Conservation (phyloP, 2,329 filamentous ascomycete species). For the Aotearoamyces nothofagi region DNA sequence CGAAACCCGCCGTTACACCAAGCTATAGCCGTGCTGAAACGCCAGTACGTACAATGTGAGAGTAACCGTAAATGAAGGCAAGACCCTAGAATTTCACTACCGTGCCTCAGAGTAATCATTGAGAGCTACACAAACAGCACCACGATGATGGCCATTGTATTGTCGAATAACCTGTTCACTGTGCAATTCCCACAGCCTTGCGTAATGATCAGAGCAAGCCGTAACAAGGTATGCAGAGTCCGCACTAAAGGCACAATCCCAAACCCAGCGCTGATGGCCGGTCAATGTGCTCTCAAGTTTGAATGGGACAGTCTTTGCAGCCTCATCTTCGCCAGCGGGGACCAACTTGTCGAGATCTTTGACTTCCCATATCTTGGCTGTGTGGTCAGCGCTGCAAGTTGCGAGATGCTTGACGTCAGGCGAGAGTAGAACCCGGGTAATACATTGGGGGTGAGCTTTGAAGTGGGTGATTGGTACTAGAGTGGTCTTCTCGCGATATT, state of each 20-base stretch:
- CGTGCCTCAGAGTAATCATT: conserved; percentile 39
- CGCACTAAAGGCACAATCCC: conserved; percentile 64
- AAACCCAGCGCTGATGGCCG: conserved; percentile 64
- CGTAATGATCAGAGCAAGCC: conserved; percentile 61
- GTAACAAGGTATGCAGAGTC: conserved; percentile 63
- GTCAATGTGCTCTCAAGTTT: conserved; percentile 55
- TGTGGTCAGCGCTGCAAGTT: conserved; percentile 62
- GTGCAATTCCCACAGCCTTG: conserved; percentile 55
- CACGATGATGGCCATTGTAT: conserved; percentile 63
- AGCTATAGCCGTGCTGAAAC: no score
- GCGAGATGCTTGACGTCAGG: conserved; percentile 62
- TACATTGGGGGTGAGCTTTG: conserved; percentile 57
- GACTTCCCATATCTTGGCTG: conserved; percentile 92
- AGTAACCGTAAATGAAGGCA: no score
- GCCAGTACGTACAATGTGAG: no score
- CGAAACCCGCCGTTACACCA: no score
- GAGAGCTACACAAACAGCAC: conserved; percentile 56
- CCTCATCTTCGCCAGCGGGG: not conserved
- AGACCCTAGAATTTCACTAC: no score
- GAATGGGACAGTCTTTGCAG: conserved; percentile 29
- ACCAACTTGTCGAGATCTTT: conserved; percentile 44
- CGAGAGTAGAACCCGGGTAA: conserved; percentile 58
- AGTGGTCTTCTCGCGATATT: conserved; percentile 49
- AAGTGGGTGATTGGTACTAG: conserved; percentile 60
- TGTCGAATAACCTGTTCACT: conserved; percentile 58